These are phyloP conservation scores for Stevia rebaudiana DNA, from an alignment of 140 eudicot species.

Conservation along the genomic window DNA sequence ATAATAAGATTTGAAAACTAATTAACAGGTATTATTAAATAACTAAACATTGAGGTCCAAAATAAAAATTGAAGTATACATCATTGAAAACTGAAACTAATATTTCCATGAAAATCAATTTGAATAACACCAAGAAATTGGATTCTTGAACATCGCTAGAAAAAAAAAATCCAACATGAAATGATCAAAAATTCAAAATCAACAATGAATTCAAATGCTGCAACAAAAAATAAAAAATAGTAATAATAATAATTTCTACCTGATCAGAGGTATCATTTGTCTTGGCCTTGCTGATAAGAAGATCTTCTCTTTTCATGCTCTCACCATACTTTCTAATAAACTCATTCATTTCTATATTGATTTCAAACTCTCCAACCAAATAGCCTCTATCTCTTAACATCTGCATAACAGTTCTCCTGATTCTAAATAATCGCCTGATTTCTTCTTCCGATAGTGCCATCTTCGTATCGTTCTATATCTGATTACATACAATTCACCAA, in stretches of 20 bases:
- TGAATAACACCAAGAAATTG: neutral
- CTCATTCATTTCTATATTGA: conserved; percentile 35
- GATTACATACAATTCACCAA: neutral
- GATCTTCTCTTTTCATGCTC: conserved; percentile 58
- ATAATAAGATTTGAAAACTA: neutral
- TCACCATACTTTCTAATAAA: conserved; percentile 49
- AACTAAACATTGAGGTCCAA: neutral
- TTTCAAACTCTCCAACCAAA: conserved; percentile 49
- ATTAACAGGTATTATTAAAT: too few species aligned
- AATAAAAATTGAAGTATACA: neutral
- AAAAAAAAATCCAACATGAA: neutral
- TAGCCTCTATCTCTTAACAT: conserved; percentile 71
- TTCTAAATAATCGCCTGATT: conserved; percentile 36
- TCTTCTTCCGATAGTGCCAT: conserved; percentile 61
- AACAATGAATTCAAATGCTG: too few species aligned
- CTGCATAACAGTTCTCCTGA: conserved; percentile 56
- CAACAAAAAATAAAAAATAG: neutral
- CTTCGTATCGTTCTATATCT: conserved; percentile 7
- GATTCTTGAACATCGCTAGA: neutral
- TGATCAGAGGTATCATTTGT: conserved; percentile 42
- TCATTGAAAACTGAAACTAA: neutral
- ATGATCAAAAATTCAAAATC: too few species aligned
- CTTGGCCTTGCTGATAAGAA: conserved; percentile 37
- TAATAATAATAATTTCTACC: conserved; percentile 18
- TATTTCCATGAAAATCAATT: neutral